Evolutionary conservation across 2,329 filamentous ascomycete species (phyloP), one percentile per base, ranked within the genome.

Genomic region (Neoscytalidium dimidiatum): DNA sequence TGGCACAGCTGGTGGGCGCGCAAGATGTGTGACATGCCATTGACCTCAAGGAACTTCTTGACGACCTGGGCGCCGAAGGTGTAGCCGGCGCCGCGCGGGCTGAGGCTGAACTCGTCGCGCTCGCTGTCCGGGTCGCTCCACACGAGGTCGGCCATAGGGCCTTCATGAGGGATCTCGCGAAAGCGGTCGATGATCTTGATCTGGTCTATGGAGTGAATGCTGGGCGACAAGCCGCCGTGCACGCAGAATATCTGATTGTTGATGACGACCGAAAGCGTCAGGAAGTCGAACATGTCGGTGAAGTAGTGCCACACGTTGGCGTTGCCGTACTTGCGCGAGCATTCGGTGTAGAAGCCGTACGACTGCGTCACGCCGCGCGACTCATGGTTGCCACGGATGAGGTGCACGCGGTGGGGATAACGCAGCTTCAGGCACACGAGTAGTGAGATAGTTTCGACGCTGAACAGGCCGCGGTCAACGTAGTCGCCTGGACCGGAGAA

Each of bases 121-220:
- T 99, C 95, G n/a, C 92, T 90, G 76, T 99, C 95, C 0, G 95
- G 95, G 76, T 99, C 95, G 21, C 93, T 97, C 95, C 95, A 99
- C 33, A 99, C 95, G 4, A 99, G 83, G 78, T 99, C 95, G n/a
- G 95, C 95, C 95, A 99, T 99, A 35, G 95, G 95, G 0, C 95
- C 95, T 80, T 99, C 95, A 80, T 99, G 95, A 4, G 95, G 95
- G 66, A 99, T 99, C 77, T 99, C 95, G 70, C 95, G 90, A 83
- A 98, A 99, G 51, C 95, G 92, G 80, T 99, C 95, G 76, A 99
- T 98, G 78, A 99, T 96, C 79, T 99, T 98, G 81, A 99, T 98
- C 80, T 99, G 95, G 78, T 99, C 95, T 75, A 99, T 97, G 49
- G 92, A 96, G 80, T 99, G 95, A 76, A 99, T 98, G 31, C 90